Evolutionary conservation across 768 basidiomycete species (phyloP), one percentile per base, ranked within the genome.

Genomic region (Cystobasidium onofrii): DNA sequence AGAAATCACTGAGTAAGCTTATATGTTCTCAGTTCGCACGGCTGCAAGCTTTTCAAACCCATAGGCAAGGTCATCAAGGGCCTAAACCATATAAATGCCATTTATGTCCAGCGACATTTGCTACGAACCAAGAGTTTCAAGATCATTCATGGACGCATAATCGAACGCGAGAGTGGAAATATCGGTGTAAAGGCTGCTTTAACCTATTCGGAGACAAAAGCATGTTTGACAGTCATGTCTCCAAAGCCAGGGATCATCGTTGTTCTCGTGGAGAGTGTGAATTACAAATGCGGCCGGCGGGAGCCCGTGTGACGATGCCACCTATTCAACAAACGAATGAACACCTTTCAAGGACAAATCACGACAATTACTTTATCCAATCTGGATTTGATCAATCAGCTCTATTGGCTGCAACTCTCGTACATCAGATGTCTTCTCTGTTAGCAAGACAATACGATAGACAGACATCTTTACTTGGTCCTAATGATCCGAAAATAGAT

Each of bases 371-470:
- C 57, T 60, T 60, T 20, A 23, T 27, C 13, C 25, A 27, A 20
- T 60, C 57, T 17, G 33, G 25, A 6, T 67, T 67, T 23, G 31
- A 52, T 46, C 41, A 46, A 20, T 29, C 41, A 43, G 31, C 41
- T 25, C 44, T 67, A 3, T 43, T 57, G 20, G 69, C 69, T 12
- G 33, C 69, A 31, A 60, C 54, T 17, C 55, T 71, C 27, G 54
- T 71, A 7, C 33, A 31, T 23, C 69, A 71, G 25, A 31, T 71
- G 50, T 34, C 31, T 4, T 55, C 36, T 9, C 33, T 71, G 6
- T 34, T 71, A 7, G 69, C 69, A 9, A 52, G 55, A 34, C 69
- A 71, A 36, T 71, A 71, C 54, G 69, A 71, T 29, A 46, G 69
- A 27, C 69, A 71, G 29, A 71, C 52, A 7, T 55, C 69, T 1